phyloP scores from a whole-genome alignment of 306 rosid genomes.

The Biancaea sappan region DNA sequence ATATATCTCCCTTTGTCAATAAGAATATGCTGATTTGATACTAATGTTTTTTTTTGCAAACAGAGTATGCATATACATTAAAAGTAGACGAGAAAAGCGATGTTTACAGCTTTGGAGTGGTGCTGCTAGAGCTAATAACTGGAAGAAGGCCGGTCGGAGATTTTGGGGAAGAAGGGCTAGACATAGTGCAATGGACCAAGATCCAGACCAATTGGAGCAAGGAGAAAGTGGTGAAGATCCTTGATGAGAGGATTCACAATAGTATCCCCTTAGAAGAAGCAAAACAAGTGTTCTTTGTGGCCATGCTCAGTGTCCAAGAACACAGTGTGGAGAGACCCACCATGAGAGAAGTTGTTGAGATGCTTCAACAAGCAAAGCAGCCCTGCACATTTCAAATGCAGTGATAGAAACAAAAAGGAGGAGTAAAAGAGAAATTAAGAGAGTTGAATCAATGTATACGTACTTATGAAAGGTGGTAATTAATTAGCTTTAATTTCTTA shows the following conservation, averaged over 20 bases:
- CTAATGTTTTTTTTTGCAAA: background rate
- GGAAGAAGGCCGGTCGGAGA: conserved; percentile 80
- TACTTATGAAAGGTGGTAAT: conserved; percentile 21
- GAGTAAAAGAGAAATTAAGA: conserved; percentile 5
- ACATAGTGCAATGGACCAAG: conserved; percentile 89
- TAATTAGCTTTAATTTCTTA: too few relatives aligned
- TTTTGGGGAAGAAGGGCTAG: conserved; percentile 87
- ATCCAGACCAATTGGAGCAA: conserved; percentile 62
- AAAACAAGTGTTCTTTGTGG: conserved; percentile 77
- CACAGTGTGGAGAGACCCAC: conserved; percentile 87
- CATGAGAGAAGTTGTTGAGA: conserved; percentile 95
- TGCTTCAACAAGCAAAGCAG: conserved; percentile 83
- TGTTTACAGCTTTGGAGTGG: conserved; percentile 90
- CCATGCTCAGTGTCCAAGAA: conserved; percentile 82
- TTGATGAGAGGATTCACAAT: conserved; percentile 55
- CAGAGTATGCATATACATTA: conserved; percentile 94
- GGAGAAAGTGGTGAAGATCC: conserved; percentile 61
- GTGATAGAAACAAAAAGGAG: conserved; percentile 12
- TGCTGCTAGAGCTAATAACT: conserved; percentile 69
- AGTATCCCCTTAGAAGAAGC: conserved; percentile 68
- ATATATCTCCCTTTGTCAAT: too few relatives aligned
- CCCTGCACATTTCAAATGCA: conserved; percentile 60
- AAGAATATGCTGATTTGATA: conserved; percentile 22
- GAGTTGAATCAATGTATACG: conserved; percentile 20
- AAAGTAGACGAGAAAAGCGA: conserved; percentile 88